These are phyloP conservation scores for Gastrolobium bilobum DNA, from an alignment of 306 rosid species.

Conservation along the genomic window DNA sequence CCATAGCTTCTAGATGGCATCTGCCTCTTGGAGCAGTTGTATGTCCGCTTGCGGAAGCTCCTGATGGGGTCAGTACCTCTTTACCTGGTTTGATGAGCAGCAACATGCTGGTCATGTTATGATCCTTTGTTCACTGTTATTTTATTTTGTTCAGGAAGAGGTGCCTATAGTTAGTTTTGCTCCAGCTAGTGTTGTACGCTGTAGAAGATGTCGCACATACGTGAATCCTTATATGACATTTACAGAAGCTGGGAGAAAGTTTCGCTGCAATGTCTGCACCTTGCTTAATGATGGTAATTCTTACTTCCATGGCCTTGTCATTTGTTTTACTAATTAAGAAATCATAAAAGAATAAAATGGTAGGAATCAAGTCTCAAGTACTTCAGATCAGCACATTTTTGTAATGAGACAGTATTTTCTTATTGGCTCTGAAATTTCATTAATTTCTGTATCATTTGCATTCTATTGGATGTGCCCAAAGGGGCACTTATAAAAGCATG, in stretches of 20 bases:
- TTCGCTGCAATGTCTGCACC: slow-evolving; percentile 93
- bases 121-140: slow-evolving; percentile 37
- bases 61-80: slow-evolving; percentile 79
- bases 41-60: slow-evolving; percentile 96
- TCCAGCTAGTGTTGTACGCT: slow-evolving; percentile 88
- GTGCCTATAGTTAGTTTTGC: slow-evolving; percentile 88
- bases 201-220: slow-evolving; percentile 98
- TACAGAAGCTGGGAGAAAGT: slow-evolving; percentile 97
- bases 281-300: slow-evolving; percentile 93
- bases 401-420: slow-evolving; percentile 4
- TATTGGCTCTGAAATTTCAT: slow-evolving; percentile 33
- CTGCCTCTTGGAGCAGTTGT: slow-evolving; percentile 98
- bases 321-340: slow-evolving; percentile 22
- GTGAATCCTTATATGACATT: slow-evolving; percentile 92
- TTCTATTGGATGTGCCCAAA: slow-evolving; percentile 18
- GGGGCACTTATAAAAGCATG: slow-evolving; percentile 14
- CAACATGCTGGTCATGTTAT: slow-evolving; percentile 26
- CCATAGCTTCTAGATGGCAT: slow-evolving; percentile 98
- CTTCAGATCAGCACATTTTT: slow-evolving; percentile 16
- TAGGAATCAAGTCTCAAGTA: neutral
- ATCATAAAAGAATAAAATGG: slow-evolving; percentile 24
- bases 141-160: slow-evolving; percentile 79
- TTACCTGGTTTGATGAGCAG: slow-evolving; percentile 42
- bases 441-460: slow-evolving; percentile 22
- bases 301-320: slow-evolving; percentile 39